These are phyloP conservation scores for Withania somnifera DNA, from an alignment of 305 asterid genomes.

Conservation along the genomic window DNA sequence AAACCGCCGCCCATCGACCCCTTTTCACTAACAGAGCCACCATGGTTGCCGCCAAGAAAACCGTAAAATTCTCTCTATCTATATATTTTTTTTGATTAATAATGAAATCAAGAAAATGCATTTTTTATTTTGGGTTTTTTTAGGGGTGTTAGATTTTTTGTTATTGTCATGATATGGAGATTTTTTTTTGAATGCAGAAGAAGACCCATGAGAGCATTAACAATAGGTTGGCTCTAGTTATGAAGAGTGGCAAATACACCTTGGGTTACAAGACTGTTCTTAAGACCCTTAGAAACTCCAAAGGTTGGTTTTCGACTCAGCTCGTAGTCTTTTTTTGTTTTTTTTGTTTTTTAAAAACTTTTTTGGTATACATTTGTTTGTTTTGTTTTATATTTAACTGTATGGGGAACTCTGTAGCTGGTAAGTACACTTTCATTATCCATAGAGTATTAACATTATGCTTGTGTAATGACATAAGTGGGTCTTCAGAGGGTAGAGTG, in stretches of 20 bases:
- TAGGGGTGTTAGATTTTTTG: not conserved
- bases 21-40: conserved; percentile 1
- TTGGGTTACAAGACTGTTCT: conserved; percentile 81
- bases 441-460: too few relatives aligned
- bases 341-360: too few relatives aligned
- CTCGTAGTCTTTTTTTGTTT: not conserved
- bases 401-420: too few relatives aligned
- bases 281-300: conserved; percentile 68
- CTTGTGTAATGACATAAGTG: too few relatives aligned
- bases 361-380: not conserved
- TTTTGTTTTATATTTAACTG: too few relatives aligned
- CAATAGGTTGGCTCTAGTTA: conserved; percentile 69
- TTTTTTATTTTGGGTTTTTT: not conserved
- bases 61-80: conserved; percentile 16
- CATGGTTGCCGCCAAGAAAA: conserved; percentile 52
- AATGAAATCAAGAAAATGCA: not conserved
- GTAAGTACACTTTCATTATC: too few relatives aligned
- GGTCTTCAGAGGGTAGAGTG: too few relatives aligned
- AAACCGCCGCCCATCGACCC: not conserved
- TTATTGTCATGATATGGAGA: not conserved
- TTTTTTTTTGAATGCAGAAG: conserved; percentile 32
- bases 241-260: conserved; percentile 77
- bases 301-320: conserved; percentile 26
- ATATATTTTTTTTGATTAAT: not conserved
- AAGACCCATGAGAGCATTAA: conserved; percentile 83